Conservation (phyloP, 2,329 filamentous ascomycete species). For the Helotiales sp. region DNA sequence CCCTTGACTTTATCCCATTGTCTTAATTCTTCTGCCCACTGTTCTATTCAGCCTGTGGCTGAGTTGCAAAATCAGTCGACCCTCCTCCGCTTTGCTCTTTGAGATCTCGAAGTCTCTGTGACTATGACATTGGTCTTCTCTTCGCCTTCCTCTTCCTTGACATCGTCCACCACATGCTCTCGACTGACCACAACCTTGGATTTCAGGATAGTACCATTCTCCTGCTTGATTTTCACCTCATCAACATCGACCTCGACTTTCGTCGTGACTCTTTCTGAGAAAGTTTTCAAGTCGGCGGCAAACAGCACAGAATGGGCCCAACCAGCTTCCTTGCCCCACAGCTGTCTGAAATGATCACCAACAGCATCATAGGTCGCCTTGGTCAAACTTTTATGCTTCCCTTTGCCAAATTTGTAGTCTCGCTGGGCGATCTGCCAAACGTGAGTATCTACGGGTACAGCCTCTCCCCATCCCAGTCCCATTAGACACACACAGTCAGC, state of each 20-base stretch:
- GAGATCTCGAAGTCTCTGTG: constrained; percentile 25
- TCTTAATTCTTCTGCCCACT: too few relatives aligned
- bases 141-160: constrained; percentile 25
- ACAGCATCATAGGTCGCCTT: constrained; percentile 88
- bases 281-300: constrained; percentile 85
- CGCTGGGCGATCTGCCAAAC: constrained; percentile 98
- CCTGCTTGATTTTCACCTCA: constrained; percentile 36
- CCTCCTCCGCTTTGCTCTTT: constrained; percentile 31
- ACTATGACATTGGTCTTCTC: constrained; percentile 15
- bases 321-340: constrained; percentile 93
- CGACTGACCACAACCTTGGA: constrained; percentile 26
- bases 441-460: constrained; percentile 95
- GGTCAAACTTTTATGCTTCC: constrained; percentile 80
- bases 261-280: constrained; percentile 60
- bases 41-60: too few relatives aligned
- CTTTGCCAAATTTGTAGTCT: constrained; percentile 89
- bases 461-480: constrained; percentile 93
- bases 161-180: constrained; percentile 19
- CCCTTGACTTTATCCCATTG: too few relatives aligned
- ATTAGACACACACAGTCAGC: constrained; percentile 96
- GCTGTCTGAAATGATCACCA: constrained; percentile 80
- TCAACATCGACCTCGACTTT: constrained; percentile 51
- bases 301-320: constrained; percentile 99
- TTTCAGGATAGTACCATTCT: constrained; percentile 25
- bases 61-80: too few relatives aligned